A percentile compares a stretch with the other conserved stretches of the same genome.
Evolutionary conservation across 352 stramenopile species (phyloP).

Genomic region (Pythium myriotylum): DNA sequence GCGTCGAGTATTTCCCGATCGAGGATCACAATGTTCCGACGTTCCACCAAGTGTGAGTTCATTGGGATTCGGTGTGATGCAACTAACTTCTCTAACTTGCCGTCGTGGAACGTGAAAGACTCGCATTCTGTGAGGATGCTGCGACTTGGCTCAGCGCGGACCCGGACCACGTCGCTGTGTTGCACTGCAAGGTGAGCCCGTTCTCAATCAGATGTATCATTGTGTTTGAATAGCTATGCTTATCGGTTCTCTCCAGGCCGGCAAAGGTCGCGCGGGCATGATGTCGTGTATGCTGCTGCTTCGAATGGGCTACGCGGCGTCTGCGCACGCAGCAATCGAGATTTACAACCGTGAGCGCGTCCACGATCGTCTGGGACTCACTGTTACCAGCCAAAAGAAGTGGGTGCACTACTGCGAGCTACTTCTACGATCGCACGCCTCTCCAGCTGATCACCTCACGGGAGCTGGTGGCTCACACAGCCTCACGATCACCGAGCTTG

Average conservation of each 20-base stretch:
- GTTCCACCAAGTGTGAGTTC: slow-evolving; percentile 60
- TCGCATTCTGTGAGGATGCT: slow-evolving; percentile 70
- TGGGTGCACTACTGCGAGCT: slow-evolving; percentile 73
- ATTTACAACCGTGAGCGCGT: slow-evolving; percentile 72
- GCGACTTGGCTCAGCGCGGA: slow-evolving; percentile 55
- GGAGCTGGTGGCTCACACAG: slow-evolving; percentile 11
- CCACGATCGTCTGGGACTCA: slow-evolving; percentile 55
- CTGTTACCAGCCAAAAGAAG: slow-evolving; percentile 69
- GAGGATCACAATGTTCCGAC: slow-evolving; percentile 78
- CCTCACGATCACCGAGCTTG: slow-evolving; percentile 38
- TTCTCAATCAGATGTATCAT: no score
- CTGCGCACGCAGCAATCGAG: slow-evolving; percentile 54
- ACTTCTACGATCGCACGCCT: slow-evolving; percentile 1
- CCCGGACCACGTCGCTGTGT: slow-evolving; percentile 47
- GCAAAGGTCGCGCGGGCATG: slow-evolving; percentile 76
- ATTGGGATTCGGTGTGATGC: no score
- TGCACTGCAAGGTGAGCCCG: slow-evolving; percentile 71
- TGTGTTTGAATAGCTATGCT: slow-evolving; percentile 1
- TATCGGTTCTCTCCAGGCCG: slow-evolving; percentile 41
- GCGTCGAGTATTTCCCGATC: slow-evolving; percentile 58
- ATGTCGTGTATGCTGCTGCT: slow-evolving; percentile 80
- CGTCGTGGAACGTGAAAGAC: slow-evolving; percentile 29
- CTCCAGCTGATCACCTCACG: slow-evolving; percentile 10
- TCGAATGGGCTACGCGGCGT: slow-evolving; percentile 54
- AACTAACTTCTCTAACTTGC: no score